Evolutionary conservation across 768 basidiomycete species (phyloP).

Genomic region (Cubamyces sp.): DNA sequence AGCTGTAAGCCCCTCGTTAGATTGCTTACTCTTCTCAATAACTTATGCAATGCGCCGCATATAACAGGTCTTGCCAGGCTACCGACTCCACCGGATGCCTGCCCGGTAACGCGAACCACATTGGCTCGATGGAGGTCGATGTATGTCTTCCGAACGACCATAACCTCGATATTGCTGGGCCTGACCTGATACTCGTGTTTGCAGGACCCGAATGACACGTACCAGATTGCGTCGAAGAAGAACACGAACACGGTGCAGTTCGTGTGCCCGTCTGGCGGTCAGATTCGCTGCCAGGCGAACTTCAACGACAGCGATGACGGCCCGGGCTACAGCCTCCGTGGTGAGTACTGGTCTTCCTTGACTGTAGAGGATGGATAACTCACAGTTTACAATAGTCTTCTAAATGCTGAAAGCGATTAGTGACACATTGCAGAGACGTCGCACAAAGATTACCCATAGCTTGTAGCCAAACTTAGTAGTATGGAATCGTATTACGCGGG

Average conservation of each 20-base stretch:
- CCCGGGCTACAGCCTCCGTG: constrained; percentile 17
- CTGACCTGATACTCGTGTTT: too few relatives aligned
- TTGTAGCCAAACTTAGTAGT: too few relatives aligned
- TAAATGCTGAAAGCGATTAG: too few relatives aligned
- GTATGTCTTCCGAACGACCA: background rate
- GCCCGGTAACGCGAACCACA: background rate
- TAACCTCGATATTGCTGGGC: too few relatives aligned
- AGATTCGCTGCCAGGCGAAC: constrained; percentile 19
- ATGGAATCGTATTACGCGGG: too few relatives aligned
- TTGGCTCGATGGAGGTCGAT: constrained; percentile 14
- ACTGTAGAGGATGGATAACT: background rate
- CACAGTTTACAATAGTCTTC: background rate
- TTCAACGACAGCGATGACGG: constrained; percentile 21
- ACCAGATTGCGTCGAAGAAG: constrained; percentile 1
- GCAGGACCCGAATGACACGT: constrained; percentile 14
- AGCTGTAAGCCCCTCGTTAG: too few relatives aligned
- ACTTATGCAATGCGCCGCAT: too few relatives aligned
- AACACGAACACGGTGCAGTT: constrained; percentile 11
- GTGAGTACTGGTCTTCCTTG: background rate
- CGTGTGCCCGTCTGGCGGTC: constrained; percentile 12
- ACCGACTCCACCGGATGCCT: constrained; percentile 11
- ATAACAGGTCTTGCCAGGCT: constrained; percentile 12
- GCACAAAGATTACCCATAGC: too few relatives aligned
- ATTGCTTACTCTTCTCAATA: too few relatives aligned
- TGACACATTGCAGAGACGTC: too few relatives aligned